Evolutionary conservation across 2,329 filamentous ascomycete species (phyloP), one percentile per base, ranked within the genome.

Genomic region (Exophiala bonariae): DNA sequence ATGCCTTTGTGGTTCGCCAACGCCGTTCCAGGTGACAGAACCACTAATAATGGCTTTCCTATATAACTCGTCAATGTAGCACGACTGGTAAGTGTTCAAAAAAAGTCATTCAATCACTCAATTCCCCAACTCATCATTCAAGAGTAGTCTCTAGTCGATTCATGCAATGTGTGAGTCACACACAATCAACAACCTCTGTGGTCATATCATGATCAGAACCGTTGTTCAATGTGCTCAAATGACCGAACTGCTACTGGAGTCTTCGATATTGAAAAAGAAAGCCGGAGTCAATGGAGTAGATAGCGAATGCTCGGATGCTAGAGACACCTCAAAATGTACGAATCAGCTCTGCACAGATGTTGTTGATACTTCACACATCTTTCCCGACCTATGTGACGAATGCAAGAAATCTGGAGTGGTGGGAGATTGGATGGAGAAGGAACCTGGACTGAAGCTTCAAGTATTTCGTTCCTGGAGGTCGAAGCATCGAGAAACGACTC

Each of bases 101-200:
- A n/a, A 31, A 31, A 31, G 28, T 31, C 28, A 8, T n/a, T n/a
- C 28, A 9, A 31, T 31, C 28, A 31, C 8, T 31, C 28, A 31
- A 8, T 9, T 31, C 28, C n/a, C 9, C 28, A 31, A 26, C 23
- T 26, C 11, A 11, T 26, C 11, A 26, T 26, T 26, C 23, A 26
- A 26, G 23, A n/a, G n/a, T 8, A 34, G 5, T 14, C 40, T 18
- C 3, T n/a, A 7, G n/a, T 19, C 30, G 9, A 31, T n/a, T 14
- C 2, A 18, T 34, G 13, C 46, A 41, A 57, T 57, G 55, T 56
- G 55, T 38, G 42, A 54, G 32, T 45, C 42, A 16, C 47, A 55
- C 31, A 50, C 34, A 5, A 52, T 55, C 26, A 43, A 54, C 30
- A 33, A 52, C 28, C 34, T 58, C 37, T 58, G 55, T 40, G 55